These are phyloP conservation scores for Kurtzmaniella quercitrusa DNA, from an alignment of 1,139 yeast species.

Conservation along the genomic window DNA sequence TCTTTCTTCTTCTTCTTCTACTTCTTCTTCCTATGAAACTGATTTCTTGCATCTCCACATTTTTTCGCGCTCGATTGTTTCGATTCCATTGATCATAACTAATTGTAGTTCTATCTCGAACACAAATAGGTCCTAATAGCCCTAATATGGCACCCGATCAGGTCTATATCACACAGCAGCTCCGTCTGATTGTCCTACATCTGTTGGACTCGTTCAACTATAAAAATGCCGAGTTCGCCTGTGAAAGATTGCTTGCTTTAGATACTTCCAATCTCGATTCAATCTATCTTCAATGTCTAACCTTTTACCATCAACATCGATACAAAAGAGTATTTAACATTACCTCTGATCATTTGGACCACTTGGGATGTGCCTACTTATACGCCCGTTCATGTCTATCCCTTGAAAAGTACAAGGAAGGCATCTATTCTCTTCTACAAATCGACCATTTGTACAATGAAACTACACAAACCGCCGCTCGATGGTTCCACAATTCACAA, in stretches of 20 bases:
- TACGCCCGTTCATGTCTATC: constrained; percentile 64
- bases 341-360: constrained; percentile 39
- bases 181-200: constrained; percentile 59
- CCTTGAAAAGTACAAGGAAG: constrained; percentile 56
- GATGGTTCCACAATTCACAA: background rate
- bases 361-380: constrained; percentile 68
- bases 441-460: constrained; percentile 34
- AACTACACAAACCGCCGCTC: constrained; percentile 8
- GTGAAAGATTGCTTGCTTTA: constrained; percentile 66
- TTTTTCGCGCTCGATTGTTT: background rate
- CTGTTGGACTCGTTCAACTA: constrained; percentile 68
- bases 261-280: constrained; percentile 50
- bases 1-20: no score
- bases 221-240: constrained; percentile 74
- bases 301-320: constrained; percentile 51
- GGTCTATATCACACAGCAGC: constrained; percentile 31
- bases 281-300: constrained; percentile 59
- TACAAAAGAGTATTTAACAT: constrained; percentile 57
- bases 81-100: background rate
- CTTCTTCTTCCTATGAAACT: background rate
- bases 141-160: constrained; percentile 16
- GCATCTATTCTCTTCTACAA: constrained; percentile 51
- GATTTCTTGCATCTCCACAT: background rate
- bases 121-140: constrained; percentile 2
- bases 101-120: no score